These are phyloP conservation scores for Boletus barrowsii DNA, from an alignment of 768 basidiomycete species.

Conservation along the genomic window DNA sequence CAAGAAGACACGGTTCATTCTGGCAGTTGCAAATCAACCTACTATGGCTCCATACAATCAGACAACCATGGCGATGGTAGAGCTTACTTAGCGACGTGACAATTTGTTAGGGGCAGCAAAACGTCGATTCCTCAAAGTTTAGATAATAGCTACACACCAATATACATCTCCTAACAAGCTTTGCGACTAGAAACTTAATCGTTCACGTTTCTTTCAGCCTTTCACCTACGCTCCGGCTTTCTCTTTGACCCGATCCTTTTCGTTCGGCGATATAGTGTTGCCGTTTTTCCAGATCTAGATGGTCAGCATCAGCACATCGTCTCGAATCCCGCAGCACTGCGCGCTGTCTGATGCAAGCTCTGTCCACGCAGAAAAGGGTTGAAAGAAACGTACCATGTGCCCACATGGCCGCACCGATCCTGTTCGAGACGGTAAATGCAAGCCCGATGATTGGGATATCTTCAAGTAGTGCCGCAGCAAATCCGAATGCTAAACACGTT, in stretches of 20 bases:
- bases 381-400: constrained; percentile 55
- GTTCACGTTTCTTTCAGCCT: constrained; percentile 1
- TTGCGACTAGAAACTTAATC: not conserved
- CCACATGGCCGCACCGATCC: constrained; percentile 95
- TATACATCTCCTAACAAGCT: not conserved
- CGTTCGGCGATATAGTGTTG: constrained; percentile 44
- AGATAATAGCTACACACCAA: too few relatives aligned
- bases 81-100: too few relatives aligned
- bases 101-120: too few relatives aligned
- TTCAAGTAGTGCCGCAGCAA: constrained; percentile 78
- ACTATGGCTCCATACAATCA: too few relatives aligned
- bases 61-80: too few relatives aligned
- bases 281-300: constrained; percentile 59
- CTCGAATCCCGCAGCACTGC: too few relatives aligned
- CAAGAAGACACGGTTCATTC: too few relatives aligned
- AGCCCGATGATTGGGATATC: constrained; percentile 78
- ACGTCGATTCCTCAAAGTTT: too few relatives aligned
- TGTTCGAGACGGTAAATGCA: constrained; percentile 79
- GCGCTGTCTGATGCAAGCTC: constrained; percentile 47
- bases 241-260: not conserved
- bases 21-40: too few relatives aligned
- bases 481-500: constrained; percentile 67
- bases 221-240: not conserved
- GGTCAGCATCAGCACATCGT: not conserved
- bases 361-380: too few relatives aligned